These are phyloP conservation scores for Leucaena leucocephala DNA, from an alignment of 306 rosid species.

Conservation along the genomic window DNA sequence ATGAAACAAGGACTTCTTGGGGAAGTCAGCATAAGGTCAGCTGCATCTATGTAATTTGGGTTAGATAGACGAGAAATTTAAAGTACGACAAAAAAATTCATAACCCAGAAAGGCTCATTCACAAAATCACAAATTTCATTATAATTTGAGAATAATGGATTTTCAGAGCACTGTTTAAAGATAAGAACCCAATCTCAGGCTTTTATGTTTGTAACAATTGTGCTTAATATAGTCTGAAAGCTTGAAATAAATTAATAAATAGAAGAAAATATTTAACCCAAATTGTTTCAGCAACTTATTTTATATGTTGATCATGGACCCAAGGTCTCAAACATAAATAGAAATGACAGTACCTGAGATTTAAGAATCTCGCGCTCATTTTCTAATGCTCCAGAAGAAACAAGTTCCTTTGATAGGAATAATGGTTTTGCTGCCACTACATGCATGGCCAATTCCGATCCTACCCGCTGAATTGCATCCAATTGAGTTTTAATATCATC, in stretches of 20 bases:
- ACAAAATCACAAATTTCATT: background rate
- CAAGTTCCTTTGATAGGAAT: conserved; percentile 84
- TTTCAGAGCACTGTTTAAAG: conserved; percentile 19
- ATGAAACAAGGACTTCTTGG: background rate
- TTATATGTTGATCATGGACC: background rate
- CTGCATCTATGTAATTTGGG: background rate
- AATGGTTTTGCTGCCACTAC: conserved; percentile 89
- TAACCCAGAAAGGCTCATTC: background rate
- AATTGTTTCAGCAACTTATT: background rate
- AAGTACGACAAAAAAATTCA: background rate
- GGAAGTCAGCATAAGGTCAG: conserved; percentile 11
- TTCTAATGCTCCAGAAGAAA: conserved; percentile 69
- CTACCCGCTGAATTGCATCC: conserved; percentile 77
- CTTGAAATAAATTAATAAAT: background rate
- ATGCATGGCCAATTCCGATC: conserved; percentile 95
- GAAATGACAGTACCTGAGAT: conserved; percentile 72
- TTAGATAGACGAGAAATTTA: background rate
- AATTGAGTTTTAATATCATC: conserved; percentile 54
- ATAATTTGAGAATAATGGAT: background rate
- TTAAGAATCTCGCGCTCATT: conserved; percentile 85
- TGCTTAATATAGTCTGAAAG: background rate
- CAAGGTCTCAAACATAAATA: conserved; percentile 1
- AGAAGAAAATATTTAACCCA: background rate
- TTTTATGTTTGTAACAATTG: conserved; percentile 8
- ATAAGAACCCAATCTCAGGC: conserved; percentile 8